These are phyloP conservation scores for Sequoiadendron giganteum DNA, from an alignment of 75 land plant genomes.

Conservation along the genomic window DNA sequence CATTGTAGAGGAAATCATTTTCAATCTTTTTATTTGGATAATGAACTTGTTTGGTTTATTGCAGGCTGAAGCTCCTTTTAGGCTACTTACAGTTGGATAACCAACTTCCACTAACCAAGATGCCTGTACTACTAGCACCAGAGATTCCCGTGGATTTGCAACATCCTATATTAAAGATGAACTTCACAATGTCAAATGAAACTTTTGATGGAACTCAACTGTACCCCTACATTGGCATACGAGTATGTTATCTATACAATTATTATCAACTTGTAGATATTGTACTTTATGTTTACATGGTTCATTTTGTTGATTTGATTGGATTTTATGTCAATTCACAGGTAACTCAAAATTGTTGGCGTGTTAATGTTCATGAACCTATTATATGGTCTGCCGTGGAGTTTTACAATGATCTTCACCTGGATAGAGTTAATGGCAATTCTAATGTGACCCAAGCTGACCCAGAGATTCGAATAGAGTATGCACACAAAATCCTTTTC, in stretches of 20 bases:
- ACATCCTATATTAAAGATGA: slow-evolving; percentile 71
- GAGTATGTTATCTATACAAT: slow-evolving; percentile 40
- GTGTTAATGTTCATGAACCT: slow-evolving; percentile 88
- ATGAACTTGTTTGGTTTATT: slow-evolving; percentile 2
- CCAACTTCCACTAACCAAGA: slow-evolving; percentile 75
- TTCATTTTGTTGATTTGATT: not conserved
- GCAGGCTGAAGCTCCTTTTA: slow-evolving; percentile 77
- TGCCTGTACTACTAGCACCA: slow-evolving; percentile 94
- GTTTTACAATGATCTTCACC: slow-evolving; percentile 67
- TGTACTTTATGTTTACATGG: not conserved
- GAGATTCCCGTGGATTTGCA: slow-evolving; percentile 46
- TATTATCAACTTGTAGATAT: not conserved
- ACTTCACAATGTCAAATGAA: slow-evolving; percentile 61
- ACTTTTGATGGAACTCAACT: slow-evolving; percentile 66
- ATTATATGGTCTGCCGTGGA: slow-evolving; percentile 87
- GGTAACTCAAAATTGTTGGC: slow-evolving; percentile 81
- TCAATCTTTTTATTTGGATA: not conserved
- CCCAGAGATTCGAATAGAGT: slow-evolving; percentile 91
- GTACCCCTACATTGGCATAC: slow-evolving; percentile 74
- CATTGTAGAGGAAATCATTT: not conserved
- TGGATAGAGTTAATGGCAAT: slow-evolving; percentile 54
- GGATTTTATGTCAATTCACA: slow-evolving; percentile 16
- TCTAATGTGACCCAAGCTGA: slow-evolving; percentile 78
- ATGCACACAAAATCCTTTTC: slow-evolving; percentile 19
- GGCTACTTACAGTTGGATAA: slow-evolving; percentile 88